Conservation (phyloP, 768 basidiomycete species). For the Russula ochroleuca region DNA sequence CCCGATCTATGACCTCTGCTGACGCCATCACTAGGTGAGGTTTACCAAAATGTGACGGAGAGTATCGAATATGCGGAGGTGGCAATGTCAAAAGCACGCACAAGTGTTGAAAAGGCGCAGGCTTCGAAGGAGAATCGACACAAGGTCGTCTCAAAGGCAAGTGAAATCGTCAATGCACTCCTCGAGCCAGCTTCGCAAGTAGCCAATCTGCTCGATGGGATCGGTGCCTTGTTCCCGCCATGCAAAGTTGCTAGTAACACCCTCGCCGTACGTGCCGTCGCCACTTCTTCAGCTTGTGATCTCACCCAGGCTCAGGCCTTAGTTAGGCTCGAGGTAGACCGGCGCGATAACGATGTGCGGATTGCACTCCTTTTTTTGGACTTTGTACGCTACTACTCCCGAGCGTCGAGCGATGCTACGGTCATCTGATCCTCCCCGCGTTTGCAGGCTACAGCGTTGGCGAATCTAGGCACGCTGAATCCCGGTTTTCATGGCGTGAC, state of each 20-base stretch:
- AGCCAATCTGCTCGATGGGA: constrained; percentile 20
- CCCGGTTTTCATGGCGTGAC: constrained; percentile 14
- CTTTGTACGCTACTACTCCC: background rate
- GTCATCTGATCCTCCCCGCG: background rate
- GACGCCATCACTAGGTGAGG: constrained; percentile 1
- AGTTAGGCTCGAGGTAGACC: constrained; percentile 15
- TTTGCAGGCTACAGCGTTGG: constrained; percentile 14
- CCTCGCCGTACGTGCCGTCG: constrained; percentile 5
- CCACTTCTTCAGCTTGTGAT: background rate
- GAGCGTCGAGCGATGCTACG: background rate
- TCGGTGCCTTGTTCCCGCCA: constrained; percentile 18
- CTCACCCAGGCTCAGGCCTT: constrained; percentile 2
- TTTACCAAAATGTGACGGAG: background rate
- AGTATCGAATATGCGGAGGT: constrained; percentile 19
- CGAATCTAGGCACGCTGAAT: constrained; percentile 15
- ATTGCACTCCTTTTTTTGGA: constrained; percentile 16
- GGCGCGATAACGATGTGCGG: constrained; percentile 22
- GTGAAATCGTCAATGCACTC: constrained; percentile 22
- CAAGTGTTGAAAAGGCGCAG: constrained; percentile 14
- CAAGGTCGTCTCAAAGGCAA: constrained; percentile 21
- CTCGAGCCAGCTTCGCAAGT: constrained; percentile 23
- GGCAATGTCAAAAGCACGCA: constrained; percentile 10
- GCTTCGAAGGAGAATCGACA: constrained; percentile 14
- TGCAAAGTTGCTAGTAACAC: constrained; percentile 12
- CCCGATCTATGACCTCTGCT: background rate